These are phyloP conservation scores for Euphrasia confusa DNA, from an alignment of 257 asterid species.

Conservation along the genomic window DNA sequence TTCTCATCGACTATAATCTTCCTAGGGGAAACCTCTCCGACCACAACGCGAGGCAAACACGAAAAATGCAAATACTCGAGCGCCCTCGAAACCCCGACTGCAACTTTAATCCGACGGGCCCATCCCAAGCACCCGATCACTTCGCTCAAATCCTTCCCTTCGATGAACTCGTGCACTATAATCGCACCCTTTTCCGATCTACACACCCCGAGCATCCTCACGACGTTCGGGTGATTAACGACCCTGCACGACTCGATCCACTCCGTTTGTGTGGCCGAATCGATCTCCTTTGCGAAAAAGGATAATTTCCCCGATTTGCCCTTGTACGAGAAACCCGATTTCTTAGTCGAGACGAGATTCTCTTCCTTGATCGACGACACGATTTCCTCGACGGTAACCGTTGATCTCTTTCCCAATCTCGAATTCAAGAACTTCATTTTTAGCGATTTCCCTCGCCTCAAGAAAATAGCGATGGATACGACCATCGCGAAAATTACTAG, in stretches of 20 bases:
- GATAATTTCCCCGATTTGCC: constrained; percentile 21
- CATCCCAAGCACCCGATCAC: constrained; percentile 38
- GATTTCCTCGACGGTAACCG: constrained; percentile 44
- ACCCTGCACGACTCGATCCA: constrained; percentile 35
- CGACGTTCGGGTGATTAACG: constrained; percentile 54
- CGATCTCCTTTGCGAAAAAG: constrained; percentile 41
- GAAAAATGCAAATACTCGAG: constrained; percentile 50
- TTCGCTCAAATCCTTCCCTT: constrained; percentile 57
- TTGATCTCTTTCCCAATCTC: constrained; percentile 26
- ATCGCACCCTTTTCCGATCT: constrained; percentile 52
- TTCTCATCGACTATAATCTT: constrained; percentile 49
- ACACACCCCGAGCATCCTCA: constrained; percentile 55
- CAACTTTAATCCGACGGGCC: constrained; percentile 56
- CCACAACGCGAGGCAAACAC: constrained; percentile 40
- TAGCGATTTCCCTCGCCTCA: constrained; percentile 19
- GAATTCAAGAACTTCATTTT: constrained; percentile 41
- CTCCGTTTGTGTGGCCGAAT: constrained; percentile 26
- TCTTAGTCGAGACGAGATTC: constrained; percentile 40
- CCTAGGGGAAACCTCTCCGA: constrained; percentile 42
- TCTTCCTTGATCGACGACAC: constrained; percentile 44
- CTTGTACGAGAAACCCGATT: neutral
- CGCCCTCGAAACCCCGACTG: constrained; percentile 55
- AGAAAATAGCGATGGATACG: constrained; percentile 20
- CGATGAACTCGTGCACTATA: constrained; percentile 52
- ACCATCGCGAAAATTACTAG: constrained; percentile 30